These are phyloP conservation scores for Jacaranda mimosifolia DNA, from an alignment of 257 asterid genomes.

Conservation along the genomic window DNA sequence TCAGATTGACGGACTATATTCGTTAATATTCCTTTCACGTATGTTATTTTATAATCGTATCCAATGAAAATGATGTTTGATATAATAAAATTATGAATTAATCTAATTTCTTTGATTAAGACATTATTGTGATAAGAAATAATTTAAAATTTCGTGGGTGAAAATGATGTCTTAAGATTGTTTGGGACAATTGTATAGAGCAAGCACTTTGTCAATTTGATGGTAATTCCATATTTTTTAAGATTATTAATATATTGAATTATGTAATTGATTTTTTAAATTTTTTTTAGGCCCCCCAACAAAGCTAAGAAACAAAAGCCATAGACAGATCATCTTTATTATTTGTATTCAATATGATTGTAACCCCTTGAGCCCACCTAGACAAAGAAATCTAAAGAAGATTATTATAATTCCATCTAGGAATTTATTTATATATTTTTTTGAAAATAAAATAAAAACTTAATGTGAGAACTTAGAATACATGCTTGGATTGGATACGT, in stretches of 20 bases:
- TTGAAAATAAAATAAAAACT: background rate
- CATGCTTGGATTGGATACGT: background rate
- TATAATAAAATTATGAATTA: conserved; percentile 2
- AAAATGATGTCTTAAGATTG: conserved; percentile 37
- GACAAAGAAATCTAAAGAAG: conserved; percentile 23
- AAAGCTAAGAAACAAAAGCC: conserved; percentile 32
- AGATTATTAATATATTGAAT: background rate
- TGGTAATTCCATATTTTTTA: background rate
- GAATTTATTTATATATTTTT: background rate
- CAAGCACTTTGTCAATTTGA: conserved; percentile 42
- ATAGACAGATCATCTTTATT: background rate
- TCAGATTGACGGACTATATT: conserved; percentile 29
- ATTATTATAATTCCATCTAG: background rate
- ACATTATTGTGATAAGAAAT: conserved; percentile 33
- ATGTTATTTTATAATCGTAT: conserved; percentile 4
- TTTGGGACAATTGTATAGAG: conserved; percentile 41
- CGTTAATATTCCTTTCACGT: conserved; percentile 37
- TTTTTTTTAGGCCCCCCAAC: conserved; percentile 37
- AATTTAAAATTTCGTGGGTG: conserved; percentile 17
- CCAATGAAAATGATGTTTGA: conserved; percentile 25
- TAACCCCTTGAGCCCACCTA: conserved; percentile 41
- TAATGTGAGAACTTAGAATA: background rate
- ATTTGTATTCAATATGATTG: conserved; percentile 40
- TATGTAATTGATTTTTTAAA: background rate
- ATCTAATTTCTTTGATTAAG: conserved; percentile 40